These are phyloP conservation scores for Chaetomidium leptoderma DNA, from an alignment of 495 filamentous ascomycete species.

Conservation along the genomic window DNA sequence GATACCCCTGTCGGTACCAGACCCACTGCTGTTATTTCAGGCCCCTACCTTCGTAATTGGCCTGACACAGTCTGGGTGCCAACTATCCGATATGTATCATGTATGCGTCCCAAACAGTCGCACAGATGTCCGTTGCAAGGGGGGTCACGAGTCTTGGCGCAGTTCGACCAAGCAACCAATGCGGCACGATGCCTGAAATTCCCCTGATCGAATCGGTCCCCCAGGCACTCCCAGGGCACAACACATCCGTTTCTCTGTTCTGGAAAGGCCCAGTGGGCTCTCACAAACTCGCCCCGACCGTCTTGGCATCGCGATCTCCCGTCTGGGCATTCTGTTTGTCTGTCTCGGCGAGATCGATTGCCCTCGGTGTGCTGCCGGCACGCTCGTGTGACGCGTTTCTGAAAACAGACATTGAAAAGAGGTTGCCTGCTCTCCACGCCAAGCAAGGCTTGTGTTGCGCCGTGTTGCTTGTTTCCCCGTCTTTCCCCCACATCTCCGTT, in stretches of 20 bases:
- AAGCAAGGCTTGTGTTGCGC: slow-evolving; percentile 13
- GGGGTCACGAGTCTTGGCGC: slow-evolving; percentile 3
- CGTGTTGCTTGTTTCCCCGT: slow-evolving; percentile 16
- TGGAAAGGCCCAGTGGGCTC: no score
- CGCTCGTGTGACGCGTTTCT: slow-evolving; percentile 9
- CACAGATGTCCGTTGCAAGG: background rate
- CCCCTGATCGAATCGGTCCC: background rate
- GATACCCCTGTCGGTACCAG: no score
- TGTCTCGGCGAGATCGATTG: slow-evolving; percentile 23
- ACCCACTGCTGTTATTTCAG: no score
- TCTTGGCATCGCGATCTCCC: slow-evolving; percentile 33
- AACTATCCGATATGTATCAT: background rate
- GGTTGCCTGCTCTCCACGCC: background rate
- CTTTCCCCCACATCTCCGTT: background rate
- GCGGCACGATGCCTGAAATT: background rate
- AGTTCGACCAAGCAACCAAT: slow-evolving; percentile 2
- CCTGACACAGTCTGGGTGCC: no score
- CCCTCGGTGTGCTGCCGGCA: slow-evolving; percentile 1
- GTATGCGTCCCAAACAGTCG: background rate
- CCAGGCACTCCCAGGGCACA: slow-evolving; percentile 9
- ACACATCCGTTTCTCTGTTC: background rate
- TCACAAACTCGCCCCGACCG: slow-evolving; percentile 12
- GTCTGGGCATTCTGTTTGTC: slow-evolving; percentile 28
- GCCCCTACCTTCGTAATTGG: no score
- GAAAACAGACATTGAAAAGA: background rate